Percentiles rank a stretch among this genome's conserved stretches.
Conservation (phyloP, 371 early-diverging fungal genomes). For the Mucor racemosus region DNA sequence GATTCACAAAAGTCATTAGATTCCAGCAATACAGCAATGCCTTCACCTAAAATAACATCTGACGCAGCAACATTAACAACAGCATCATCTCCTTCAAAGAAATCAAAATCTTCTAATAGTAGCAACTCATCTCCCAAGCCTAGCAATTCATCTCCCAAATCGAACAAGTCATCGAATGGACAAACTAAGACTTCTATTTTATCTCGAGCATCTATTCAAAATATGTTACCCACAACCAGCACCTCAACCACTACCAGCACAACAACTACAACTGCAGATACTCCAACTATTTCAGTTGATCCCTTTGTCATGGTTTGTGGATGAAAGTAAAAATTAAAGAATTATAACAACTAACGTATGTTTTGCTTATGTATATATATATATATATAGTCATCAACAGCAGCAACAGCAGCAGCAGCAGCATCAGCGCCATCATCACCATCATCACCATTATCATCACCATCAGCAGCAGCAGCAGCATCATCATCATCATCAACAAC, state of each 20-base stretch:
- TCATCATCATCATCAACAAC: neutral
- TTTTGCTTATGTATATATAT: neutral
- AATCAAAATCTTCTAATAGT: conserved; percentile 6
- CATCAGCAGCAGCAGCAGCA: too few species aligned
- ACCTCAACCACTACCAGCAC: neutral
- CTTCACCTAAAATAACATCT: conserved; percentile 1
- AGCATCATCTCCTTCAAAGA: conserved; percentile 1
- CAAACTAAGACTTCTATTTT: conserved; percentile 20
- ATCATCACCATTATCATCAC: neutral
- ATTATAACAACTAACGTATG: too few species aligned
- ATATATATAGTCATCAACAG: neutral
- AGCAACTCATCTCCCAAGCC: neutral
- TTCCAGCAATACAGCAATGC: neutral
- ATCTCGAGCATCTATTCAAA: conserved; percentile 30
- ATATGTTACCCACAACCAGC: conserved; percentile 21
- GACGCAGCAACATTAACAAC: neutral
- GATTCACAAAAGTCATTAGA: neutral
- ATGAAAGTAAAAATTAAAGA: too few species aligned
- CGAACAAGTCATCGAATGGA: neutral
- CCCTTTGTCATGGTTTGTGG: neutral
- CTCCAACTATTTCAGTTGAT: conserved; percentile 13
- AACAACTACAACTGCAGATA: conserved; percentile 5
- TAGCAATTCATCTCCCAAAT: neutral
- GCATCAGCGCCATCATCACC: conserved; percentile 6
- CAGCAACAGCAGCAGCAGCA: conserved; percentile 11